Evolutionary conservation across 768 basidiomycete genomes (phyloP).

Genomic region (Trametes punicea): DNA sequence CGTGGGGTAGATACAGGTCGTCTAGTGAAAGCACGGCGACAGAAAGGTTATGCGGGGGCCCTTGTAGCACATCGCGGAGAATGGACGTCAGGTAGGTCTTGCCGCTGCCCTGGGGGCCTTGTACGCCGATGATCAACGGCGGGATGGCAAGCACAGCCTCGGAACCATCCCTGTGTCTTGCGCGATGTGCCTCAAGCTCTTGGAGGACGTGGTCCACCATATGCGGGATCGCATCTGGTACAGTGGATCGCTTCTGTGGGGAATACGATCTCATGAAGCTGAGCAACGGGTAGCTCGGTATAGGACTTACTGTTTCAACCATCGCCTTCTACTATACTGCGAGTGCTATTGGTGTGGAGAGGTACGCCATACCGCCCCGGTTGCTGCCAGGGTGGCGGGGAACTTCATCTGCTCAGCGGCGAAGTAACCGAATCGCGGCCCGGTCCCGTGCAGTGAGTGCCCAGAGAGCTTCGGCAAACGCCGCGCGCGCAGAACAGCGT

Average conservation of each 20-base stretch:
- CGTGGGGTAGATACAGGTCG: slow-evolving; percentile 82
- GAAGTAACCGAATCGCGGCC: background rate
- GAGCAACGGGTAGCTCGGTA: background rate
- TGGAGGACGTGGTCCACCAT: slow-evolving; percentile 39
- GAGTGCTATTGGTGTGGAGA: background rate
- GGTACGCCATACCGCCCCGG: background rate
- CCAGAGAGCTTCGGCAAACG: slow-evolving; percentile 6
- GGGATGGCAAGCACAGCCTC: slow-evolving; percentile 6
- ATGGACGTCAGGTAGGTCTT: slow-evolving; percentile 77
- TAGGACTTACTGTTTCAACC: background rate
- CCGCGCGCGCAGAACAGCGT: slow-evolving; percentile 5
- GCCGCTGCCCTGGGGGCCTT: slow-evolving; percentile 93
- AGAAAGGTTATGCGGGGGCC: slow-evolving; percentile 47
- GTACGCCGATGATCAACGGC: slow-evolving; percentile 83
- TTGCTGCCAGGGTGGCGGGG: background rate
- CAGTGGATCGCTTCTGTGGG: background rate
- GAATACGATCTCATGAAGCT: background rate
- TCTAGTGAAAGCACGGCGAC: slow-evolving; percentile 73
- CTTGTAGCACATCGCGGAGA: slow-evolving; percentile 40
- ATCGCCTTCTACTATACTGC: background rate
- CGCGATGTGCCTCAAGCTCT: slow-evolving; percentile 34
- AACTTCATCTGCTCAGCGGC: background rate
- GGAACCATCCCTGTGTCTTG: slow-evolving; percentile 3
- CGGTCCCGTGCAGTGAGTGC: background rate
- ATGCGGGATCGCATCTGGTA: slow-evolving; percentile 33